Conservation (phyloP, 1,139 yeast species). For the Diutina mesorugosa region DNA sequence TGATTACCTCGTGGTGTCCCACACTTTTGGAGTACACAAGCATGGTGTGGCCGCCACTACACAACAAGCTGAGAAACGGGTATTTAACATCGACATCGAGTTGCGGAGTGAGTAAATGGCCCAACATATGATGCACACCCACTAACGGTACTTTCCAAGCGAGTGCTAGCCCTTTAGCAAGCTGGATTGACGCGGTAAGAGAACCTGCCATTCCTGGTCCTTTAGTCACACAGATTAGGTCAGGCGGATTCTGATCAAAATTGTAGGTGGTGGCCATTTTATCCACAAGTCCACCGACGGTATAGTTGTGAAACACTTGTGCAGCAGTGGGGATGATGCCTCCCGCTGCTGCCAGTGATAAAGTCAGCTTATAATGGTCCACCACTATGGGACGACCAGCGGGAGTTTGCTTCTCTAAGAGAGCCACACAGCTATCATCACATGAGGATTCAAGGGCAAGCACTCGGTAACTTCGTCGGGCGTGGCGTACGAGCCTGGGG, state of each 20-base stretch:
- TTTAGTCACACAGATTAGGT: slow-evolving; percentile 75
- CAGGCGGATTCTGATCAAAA: slow-evolving; percentile 34
- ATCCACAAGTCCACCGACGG: slow-evolving; percentile 27
- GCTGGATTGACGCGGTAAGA: slow-evolving; percentile 65
- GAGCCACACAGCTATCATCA: slow-evolving; percentile 86
- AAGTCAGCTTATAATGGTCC: slow-evolving; percentile 51
- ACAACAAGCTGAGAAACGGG: slow-evolving; percentile 73
- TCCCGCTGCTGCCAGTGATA: slow-evolving; percentile 55
- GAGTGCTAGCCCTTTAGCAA: slow-evolving; percentile 73
- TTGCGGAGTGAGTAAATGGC: slow-evolving; percentile 69
- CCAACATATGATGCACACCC: slow-evolving; percentile 96
- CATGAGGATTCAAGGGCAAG: slow-evolving; percentile 89
- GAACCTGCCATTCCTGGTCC: slow-evolving; percentile 98
- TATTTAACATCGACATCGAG: slow-evolving; percentile 21
- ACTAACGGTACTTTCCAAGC: slow-evolving; percentile 70
- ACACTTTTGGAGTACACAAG: slow-evolving; percentile 55
- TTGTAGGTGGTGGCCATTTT: slow-evolving; percentile 16
- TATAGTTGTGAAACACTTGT: slow-evolving; percentile 58
- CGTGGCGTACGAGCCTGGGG: neutral
- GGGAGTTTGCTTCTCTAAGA: slow-evolving; percentile 37
- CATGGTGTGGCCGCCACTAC: slow-evolving; percentile 94
- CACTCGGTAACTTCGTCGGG: slow-evolving; percentile 35
- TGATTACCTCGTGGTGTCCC: slow-evolving; percentile 55
- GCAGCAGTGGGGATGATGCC: slow-evolving; percentile 90
- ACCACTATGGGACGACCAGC: slow-evolving; percentile 35